A percentile compares a stretch with the other conserved stretches of the same genome.
Evolutionary conservation across 1,139 yeast species (phyloP).

Genomic region (Hyphopichia buzzinii): DNA sequence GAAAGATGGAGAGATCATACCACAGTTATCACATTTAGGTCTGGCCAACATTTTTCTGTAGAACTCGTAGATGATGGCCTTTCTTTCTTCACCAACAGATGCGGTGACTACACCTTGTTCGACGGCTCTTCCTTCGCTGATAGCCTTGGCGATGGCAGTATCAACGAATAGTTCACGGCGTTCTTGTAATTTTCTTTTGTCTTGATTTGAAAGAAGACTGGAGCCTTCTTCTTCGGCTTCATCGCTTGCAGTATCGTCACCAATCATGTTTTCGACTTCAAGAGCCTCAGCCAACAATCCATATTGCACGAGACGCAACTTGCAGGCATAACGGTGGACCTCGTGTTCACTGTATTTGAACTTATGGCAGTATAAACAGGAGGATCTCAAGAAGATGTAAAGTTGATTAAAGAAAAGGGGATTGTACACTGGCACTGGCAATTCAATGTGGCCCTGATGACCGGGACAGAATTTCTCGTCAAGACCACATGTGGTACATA

Average conservation of each 20-base stretch:
- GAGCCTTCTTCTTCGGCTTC: constrained; percentile 33
- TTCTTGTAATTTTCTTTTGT: constrained; percentile 47
- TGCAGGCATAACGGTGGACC: constrained; percentile 74
- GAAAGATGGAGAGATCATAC: constrained; percentile 89
- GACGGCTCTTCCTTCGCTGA: constrained; percentile 72
- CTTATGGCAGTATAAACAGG: constrained; percentile 88
- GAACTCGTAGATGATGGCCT: constrained; percentile 68
- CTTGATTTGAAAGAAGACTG: constrained; percentile 17
- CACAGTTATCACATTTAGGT: constrained; percentile 92
- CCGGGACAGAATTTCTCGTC: constrained; percentile 97
- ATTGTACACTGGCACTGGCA: constrained; percentile 93
- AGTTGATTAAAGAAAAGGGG: constrained; percentile 92
- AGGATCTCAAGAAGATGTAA: constrained; percentile 75
- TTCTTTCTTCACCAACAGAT: constrained; percentile 84
- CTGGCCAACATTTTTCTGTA: constrained; percentile 71
- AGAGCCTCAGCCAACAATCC: constrained; percentile 81
- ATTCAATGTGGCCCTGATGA: constrained; percentile 95
- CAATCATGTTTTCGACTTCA: constrained; percentile 64
- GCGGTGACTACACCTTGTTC: constrained; percentile 74
- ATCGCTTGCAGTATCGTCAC: constrained; percentile 29
- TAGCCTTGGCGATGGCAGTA: constrained; percentile 67
- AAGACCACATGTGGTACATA: constrained; percentile 94
- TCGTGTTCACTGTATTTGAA: constrained; percentile 70
- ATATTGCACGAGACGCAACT: constrained; percentile 77
- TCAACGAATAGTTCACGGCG: constrained; percentile 73